These are phyloP conservation scores for Clarkia xantiana DNA, from an alignment of 345 rosid species.

Conservation along the genomic window DNA sequence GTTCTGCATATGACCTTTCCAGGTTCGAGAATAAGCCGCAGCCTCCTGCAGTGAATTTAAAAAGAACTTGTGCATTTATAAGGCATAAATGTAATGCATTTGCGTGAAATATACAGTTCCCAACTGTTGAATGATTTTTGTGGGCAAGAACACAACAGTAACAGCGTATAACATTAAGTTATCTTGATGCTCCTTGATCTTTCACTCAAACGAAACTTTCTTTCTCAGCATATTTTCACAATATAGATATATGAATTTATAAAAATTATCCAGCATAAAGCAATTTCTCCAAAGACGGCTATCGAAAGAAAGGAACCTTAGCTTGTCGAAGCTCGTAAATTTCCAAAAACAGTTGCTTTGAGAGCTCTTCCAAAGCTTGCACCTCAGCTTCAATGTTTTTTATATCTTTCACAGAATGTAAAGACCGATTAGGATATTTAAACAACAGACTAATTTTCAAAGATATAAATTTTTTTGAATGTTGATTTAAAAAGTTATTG, in stretches of 20 bases:
- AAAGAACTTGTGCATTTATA: too few species aligned
- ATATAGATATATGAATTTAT: too few species aligned
- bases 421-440: constrained; percentile 1
- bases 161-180: too few species aligned
- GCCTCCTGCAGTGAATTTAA: constrained; percentile 46
- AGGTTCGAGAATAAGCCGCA: constrained; percentile 86
- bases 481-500: too few species aligned
- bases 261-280: not conserved
- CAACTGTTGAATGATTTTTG: not conserved
- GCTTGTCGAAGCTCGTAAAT: constrained; percentile 97
- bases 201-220: too few species aligned
- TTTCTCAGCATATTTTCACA: too few species aligned
- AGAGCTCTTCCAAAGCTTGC: constrained; percentile 82
- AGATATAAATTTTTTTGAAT: not conserved
- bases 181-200: too few species aligned
- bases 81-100: not conserved
- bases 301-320: constrained; percentile 33
- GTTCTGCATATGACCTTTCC: constrained; percentile 96
- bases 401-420: constrained; percentile 34
- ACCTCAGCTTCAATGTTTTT: constrained; percentile 88
- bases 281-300: not conserved
- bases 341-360: constrained; percentile 94
- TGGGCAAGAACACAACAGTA: too few species aligned
- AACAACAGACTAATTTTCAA: not conserved
- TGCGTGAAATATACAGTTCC: not conserved